Conservation (phyloP, 1,139 yeast species). For the Williopsis jadinii region DNA sequence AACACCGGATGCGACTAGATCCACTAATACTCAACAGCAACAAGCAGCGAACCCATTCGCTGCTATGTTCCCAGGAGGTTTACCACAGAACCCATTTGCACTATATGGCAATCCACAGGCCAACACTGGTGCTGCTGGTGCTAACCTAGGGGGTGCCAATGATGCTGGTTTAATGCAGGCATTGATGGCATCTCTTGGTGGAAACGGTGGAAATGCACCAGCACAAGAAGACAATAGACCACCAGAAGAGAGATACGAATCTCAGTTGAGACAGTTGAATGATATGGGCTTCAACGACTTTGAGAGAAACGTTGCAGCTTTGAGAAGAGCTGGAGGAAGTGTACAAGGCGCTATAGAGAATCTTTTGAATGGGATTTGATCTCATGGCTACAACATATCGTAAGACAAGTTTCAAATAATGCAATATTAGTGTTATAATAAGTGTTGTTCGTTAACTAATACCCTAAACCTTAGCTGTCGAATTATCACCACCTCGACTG, state of each 20-base stretch:
- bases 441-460: no score
- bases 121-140: slow-evolving; percentile 25
- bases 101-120: slow-evolving; percentile 12
- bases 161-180: slow-evolving; percentile 30
- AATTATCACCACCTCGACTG: no score
- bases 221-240: slow-evolving; percentile 73
- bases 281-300: slow-evolving; percentile 96
- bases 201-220: slow-evolving; percentile 25
- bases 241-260: slow-evolving; percentile 89
- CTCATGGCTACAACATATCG: neutral
- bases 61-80: slow-evolving; percentile 33
- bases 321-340: slow-evolving; percentile 92
- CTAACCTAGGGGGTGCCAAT: slow-evolving; percentile 32
- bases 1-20: slow-evolving; percentile 8
- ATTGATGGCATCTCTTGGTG: slow-evolving; percentile 27
- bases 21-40: slow-evolving; percentile 4
- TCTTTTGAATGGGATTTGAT: slow-evolving; percentile 46
- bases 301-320: slow-evolving; percentile 83
- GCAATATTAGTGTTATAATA: no score
- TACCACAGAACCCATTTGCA: slow-evolving; percentile 22
- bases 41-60: slow-evolving; percentile 12
- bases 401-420: no score
- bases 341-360: slow-evolving; percentile 96
- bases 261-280: slow-evolving; percentile 86
- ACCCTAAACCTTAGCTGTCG: no score